Conservation (phyloP, 495 filamentous ascomycete species). For the Terfezia boudieri region DNA sequence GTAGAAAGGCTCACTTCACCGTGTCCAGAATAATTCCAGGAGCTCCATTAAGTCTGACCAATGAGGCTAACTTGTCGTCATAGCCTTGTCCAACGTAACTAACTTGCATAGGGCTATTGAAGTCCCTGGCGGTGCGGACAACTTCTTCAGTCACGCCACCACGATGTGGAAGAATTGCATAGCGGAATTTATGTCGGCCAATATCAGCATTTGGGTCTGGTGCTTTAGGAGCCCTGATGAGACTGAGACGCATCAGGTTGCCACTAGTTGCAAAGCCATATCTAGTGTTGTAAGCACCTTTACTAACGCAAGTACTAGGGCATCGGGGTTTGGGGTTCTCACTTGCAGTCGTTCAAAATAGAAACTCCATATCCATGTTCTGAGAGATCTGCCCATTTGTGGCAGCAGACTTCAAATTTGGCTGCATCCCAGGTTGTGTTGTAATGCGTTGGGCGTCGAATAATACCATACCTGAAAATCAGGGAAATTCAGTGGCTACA, state of each 20-base stretch:
- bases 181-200: slow-evolving; percentile 72
- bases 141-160: slow-evolving; percentile 48
- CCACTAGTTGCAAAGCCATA: slow-evolving; percentile 88
- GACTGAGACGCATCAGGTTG: slow-evolving; percentile 74
- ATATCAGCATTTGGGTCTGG: slow-evolving; percentile 94
- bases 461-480: slow-evolving; percentile 41
- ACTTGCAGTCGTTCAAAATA: slow-evolving; percentile 82
- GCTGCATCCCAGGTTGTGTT: slow-evolving; percentile 75
- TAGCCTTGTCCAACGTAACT: slow-evolving; percentile 5
- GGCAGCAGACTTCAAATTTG: slow-evolving; percentile 95
- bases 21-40: slow-evolving; percentile 24
- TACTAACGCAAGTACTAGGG: background rate
- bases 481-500: slow-evolving; percentile 40
- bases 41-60: slow-evolving; percentile 18
- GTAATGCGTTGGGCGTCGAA: slow-evolving; percentile 55
- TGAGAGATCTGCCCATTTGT: slow-evolving; percentile 92
- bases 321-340: background rate
- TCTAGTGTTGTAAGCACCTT: slow-evolving; percentile 5
- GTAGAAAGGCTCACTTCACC: slow-evolving; percentile 20
- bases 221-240: slow-evolving; percentile 83
- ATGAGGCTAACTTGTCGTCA: slow-evolving; percentile 4
- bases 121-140: slow-evolving; percentile 64
- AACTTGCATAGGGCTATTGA: slow-evolving; percentile 54
- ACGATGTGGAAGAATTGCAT: slow-evolving; percentile 71
- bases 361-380: slow-evolving; percentile 82